A percentile compares a stretch with the other conserved stretches of the same genome.
phyloP scores from a whole-genome alignment of 1,284 basidiomycete genomes.

The Moesziomyces sp. region DNA sequence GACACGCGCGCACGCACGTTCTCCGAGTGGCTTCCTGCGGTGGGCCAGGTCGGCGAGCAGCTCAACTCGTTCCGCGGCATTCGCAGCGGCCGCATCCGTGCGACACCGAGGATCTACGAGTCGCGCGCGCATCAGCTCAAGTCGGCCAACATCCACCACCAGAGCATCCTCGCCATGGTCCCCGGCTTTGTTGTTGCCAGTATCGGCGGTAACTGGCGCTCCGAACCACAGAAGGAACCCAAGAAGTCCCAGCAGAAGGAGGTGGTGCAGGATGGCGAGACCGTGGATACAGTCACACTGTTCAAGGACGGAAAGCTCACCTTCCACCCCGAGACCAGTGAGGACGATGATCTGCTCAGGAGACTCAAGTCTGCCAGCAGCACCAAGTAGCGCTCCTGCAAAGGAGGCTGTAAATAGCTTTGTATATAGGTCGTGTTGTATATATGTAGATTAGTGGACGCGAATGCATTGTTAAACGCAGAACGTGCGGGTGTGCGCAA shows the following conservation, averaged over 20 bases:
- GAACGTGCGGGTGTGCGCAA: too few species aligned
- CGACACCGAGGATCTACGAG: conserved; percentile 68
- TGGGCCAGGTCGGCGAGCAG: conserved; percentile 71
- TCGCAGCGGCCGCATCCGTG: conserved; percentile 79
- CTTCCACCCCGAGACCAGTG: conserved; percentile 83
- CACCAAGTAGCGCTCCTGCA: conserved; percentile 1
- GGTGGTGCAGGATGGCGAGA: conserved; percentile 9
- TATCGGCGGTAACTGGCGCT: conserved; percentile 59
- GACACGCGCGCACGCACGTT: conserved; percentile 72
- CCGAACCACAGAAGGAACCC: conserved; percentile 71
- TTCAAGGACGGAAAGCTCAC: conserved; percentile 76
- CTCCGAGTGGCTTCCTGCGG: conserved; percentile 77
- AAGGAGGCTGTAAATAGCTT: conserved; percentile 22
- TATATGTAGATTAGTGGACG: background rate
- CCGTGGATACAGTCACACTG: conserved; percentile 42
- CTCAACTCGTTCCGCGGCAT: conserved; percentile 56
- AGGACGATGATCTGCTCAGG: conserved; percentile 59
- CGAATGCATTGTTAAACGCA: background rate
- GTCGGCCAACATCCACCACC: conserved; percentile 70
- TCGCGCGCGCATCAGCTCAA: conserved; percentile 59
- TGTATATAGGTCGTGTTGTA: background rate
- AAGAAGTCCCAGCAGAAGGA: conserved; percentile 5
- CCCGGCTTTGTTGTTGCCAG: conserved; percentile 61
- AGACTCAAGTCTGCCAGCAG: conserved; percentile 18
- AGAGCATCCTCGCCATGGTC: conserved; percentile 76